Evolutionary conservation across 1,139 yeast genomes (phyloP).

Genomic region (Sugiyamaella xylanicola): DNA sequence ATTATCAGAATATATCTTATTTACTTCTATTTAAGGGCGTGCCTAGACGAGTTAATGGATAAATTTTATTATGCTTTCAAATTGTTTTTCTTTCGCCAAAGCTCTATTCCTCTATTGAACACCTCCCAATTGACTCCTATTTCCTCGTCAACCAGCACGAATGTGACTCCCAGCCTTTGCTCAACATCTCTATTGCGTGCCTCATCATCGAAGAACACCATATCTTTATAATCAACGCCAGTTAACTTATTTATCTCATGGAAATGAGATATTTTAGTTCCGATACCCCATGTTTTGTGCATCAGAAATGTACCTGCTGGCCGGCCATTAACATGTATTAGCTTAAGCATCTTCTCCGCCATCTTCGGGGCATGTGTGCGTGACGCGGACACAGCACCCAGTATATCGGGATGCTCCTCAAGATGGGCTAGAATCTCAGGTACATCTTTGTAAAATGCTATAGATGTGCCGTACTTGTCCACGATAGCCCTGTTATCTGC

Average conservation of each 20-base stretch:
- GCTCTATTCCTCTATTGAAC: slow-evolving; percentile 42
- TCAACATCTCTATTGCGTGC: slow-evolving; percentile 65
- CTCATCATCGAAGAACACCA: slow-evolving; percentile 73
- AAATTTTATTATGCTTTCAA: background rate
- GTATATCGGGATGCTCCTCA: slow-evolving; percentile 41
- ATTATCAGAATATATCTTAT: too few species aligned
- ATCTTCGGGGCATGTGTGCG: slow-evolving; percentile 64
- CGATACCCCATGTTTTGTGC: slow-evolving; percentile 66
- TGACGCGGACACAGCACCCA: slow-evolving; percentile 61
- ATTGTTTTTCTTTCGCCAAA: slow-evolving; percentile 27
- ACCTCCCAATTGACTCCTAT: slow-evolving; percentile 55
- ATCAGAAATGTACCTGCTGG: slow-evolving; percentile 55
- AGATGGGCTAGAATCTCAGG: slow-evolving; percentile 50
- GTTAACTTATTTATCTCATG: slow-evolving; percentile 49
- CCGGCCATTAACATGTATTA: slow-evolving; percentile 51
- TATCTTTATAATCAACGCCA: slow-evolving; percentile 52
- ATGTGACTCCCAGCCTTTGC: slow-evolving; percentile 56
- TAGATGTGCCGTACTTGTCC: slow-evolving; percentile 53
- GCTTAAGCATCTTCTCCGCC: slow-evolving; percentile 58
- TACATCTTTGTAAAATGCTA: slow-evolving; percentile 63
- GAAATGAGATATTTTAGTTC: slow-evolving; percentile 64
- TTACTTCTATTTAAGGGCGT: too few species aligned
- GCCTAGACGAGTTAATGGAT: too few species aligned
- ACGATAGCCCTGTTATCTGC: slow-evolving; percentile 37
- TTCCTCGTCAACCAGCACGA: slow-evolving; percentile 52